phyloP scores from a whole-genome alignment of 2,329 filamentous ascomycete species.

The Paradendryphiella salina region DNA sequence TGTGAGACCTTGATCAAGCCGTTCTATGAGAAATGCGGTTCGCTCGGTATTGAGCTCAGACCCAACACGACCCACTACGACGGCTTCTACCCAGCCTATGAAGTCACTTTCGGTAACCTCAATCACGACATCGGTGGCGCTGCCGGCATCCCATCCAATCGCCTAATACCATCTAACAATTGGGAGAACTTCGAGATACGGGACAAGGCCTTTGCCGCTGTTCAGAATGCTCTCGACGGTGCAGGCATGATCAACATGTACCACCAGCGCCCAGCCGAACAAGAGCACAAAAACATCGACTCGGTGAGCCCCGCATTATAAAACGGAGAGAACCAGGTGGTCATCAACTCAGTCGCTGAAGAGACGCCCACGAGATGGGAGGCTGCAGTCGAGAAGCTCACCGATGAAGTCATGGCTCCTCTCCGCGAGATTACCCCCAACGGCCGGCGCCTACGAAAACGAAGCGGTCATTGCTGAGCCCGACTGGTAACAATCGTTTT shows the following conservation, averaged over 20 bases:
- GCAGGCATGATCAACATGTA: slow-evolving; percentile 28
- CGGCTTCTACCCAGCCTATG: slow-evolving; percentile 38
- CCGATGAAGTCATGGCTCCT: slow-evolving; percentile 29
- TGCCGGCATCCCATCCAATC: slow-evolving; percentile 38
- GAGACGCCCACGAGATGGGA: slow-evolving; percentile 31
- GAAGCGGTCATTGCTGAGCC: slow-evolving; percentile 49
- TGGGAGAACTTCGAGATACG: slow-evolving; percentile 34
- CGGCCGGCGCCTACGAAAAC: slow-evolving; percentile 45
- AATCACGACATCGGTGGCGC: slow-evolving; percentile 36
- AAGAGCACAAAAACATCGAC: slow-evolving; percentile 25
- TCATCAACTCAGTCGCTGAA: slow-evolving; percentile 27
- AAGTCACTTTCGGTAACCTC: slow-evolving; percentile 30
- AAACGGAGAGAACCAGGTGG: slow-evolving; percentile 29
- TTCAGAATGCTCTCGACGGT: slow-evolving; percentile 30
- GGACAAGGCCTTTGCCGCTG: slow-evolving; percentile 32
- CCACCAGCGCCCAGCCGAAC: slow-evolving; percentile 32
- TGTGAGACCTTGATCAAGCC: slow-evolving; percentile 31
- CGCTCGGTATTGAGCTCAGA: slow-evolving; percentile 31
- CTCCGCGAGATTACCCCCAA: slow-evolving; percentile 28
- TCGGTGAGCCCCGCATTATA: slow-evolving; percentile 41
- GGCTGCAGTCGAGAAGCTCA: slow-evolving; percentile 22
- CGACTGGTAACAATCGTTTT: slow-evolving; percentile 48
- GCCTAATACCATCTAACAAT: slow-evolving; percentile 43
- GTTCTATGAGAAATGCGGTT: slow-evolving; percentile 28
- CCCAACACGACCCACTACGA: slow-evolving; percentile 30